Conservation (phyloP, 2,329 filamentous ascomycete genomes). For the Ilyonectria sp. region DNA sequence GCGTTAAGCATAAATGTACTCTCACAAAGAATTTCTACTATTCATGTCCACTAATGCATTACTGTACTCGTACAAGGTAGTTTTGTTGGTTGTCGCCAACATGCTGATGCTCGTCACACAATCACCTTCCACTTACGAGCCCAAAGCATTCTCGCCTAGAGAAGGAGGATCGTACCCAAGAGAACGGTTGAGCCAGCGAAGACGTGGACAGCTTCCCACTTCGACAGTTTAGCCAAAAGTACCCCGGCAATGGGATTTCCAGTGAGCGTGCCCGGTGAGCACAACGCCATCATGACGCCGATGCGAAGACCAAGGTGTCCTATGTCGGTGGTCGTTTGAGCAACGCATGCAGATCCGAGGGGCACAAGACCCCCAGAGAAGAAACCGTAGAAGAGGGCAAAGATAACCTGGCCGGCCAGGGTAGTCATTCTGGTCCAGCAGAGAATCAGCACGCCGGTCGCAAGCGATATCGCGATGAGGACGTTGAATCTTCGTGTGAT, state of each 20-base stretch:
- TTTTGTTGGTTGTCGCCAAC: not conserved
- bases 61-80: not conserved
- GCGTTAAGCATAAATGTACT: not conserved
- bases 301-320: slow-evolving; percentile 50
- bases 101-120: not conserved
- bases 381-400: slow-evolving; percentile 49
- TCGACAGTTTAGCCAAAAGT: not conserved
- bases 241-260: slow-evolving; percentile 44
- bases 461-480: slow-evolving; percentile 39
- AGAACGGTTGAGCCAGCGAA: slow-evolving; percentile 12
- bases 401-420: slow-evolving; percentile 38
- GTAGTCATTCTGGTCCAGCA: slow-evolving; percentile 49
- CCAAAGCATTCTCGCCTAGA: slow-evolving; percentile 2
- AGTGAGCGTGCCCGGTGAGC: slow-evolving; percentile 45
- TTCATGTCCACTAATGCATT: not conserved
- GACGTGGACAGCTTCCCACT: slow-evolving; percentile 7
- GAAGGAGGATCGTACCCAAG: not conserved
- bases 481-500: slow-evolving; percentile 58
- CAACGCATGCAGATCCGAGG: slow-evolving; percentile 50
- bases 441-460: slow-evolving; percentile 49
- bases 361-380: slow-evolving; percentile 54
- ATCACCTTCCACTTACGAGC: not conserved
- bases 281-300: slow-evolving; percentile 52
- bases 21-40: not conserved
- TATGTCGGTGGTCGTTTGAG: slow-evolving; percentile 50